Evolutionary conservation across 352 stramenopile species (phyloP).

Genomic region (Nothophytophthora sp.): DNA sequence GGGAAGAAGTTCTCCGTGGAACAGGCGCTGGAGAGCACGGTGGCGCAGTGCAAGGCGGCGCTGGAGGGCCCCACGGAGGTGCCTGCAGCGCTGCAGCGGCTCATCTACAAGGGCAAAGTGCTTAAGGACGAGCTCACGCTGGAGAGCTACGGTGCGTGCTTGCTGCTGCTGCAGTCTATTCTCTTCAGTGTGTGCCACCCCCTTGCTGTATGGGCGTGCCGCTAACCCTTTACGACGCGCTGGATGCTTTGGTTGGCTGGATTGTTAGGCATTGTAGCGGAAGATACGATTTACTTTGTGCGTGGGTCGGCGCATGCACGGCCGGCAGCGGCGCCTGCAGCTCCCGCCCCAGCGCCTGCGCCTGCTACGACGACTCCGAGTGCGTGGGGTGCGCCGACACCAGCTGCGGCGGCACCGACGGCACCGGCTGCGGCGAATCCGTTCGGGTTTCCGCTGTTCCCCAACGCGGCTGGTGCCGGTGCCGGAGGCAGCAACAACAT

Average conservation of each 20-base stretch:
- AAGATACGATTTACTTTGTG: constrained; percentile 88
- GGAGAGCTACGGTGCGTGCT: constrained; percentile 70
- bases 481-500: constrained; percentile 35
- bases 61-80: constrained; percentile 76
- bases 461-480: constrained; percentile 17
- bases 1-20: constrained; percentile 84
- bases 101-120: constrained; percentile 92
- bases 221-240: background rate
- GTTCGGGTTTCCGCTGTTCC: constrained; percentile 58
- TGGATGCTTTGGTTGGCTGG: background rate
- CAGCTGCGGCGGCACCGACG: constrained; percentile 15
- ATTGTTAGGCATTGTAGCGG: constrained; percentile 62
- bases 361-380: constrained; percentile 9
- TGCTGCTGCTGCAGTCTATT: background rate
- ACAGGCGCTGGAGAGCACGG: constrained; percentile 63
- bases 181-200: background rate
- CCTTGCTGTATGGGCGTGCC: background rate
- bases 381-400: constrained; percentile 13
- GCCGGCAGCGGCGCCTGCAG: constrained; percentile 11
- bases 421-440: constrained; percentile 33
- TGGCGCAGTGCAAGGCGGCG: constrained; percentile 77
- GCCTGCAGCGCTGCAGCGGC: constrained; percentile 71
- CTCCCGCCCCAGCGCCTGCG: constrained; percentile 17
- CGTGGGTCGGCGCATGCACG: constrained; percentile 54
- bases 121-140: constrained; percentile 90